phyloP scores from a whole-genome alignment of 2,329 filamentous ascomycete genomes.

The Neofusicoccum laricinum region DNA sequence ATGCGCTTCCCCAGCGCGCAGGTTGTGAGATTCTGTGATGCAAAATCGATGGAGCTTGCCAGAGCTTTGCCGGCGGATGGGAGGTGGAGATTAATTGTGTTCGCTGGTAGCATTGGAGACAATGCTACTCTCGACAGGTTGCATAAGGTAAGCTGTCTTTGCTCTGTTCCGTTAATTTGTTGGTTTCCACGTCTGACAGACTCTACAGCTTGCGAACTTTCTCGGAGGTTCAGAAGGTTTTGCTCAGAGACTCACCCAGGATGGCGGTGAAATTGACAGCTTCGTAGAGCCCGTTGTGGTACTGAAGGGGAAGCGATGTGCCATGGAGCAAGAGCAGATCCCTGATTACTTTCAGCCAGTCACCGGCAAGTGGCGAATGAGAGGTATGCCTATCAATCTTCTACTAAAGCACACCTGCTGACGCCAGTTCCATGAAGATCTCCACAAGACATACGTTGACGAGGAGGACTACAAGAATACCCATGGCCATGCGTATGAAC shows the following conservation, averaged over 20 bases:
- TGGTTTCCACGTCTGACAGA: neutral
- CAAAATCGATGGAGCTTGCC: slow-evolving; percentile 53
- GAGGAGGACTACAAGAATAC: slow-evolving; percentile 48
- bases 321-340: slow-evolving; percentile 53
- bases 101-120: slow-evolving; percentile 44
- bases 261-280: slow-evolving; percentile 47
- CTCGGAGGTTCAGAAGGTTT: slow-evolving; percentile 31
- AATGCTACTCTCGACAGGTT: slow-evolving; percentile 18
- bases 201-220: neutral
- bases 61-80: slow-evolving; percentile 51
- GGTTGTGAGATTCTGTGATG: slow-evolving; percentile 60
- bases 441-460: slow-evolving; percentile 62
- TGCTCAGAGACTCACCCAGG: slow-evolving; percentile 43
- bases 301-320: slow-evolving; percentile 46
- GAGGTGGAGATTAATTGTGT: slow-evolving; percentile 51
- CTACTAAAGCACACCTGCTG: neutral
- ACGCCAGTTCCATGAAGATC: slow-evolving; percentile 37
- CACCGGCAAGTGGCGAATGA: slow-evolving; percentile 55
- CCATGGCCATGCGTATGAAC: slow-evolving; percentile 50
- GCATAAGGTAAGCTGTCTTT: neutral
- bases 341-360: slow-evolving; percentile 56
- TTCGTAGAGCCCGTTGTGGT: slow-evolving; percentile 59
- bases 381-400: slow-evolving; percentile 40
- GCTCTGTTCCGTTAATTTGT: neutral
- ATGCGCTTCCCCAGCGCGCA: slow-evolving; percentile 55